These are phyloP conservation scores for Sordaria brevicollis DNA, from an alignment of 495 filamentous ascomycete species.

Conservation along the genomic window DNA sequence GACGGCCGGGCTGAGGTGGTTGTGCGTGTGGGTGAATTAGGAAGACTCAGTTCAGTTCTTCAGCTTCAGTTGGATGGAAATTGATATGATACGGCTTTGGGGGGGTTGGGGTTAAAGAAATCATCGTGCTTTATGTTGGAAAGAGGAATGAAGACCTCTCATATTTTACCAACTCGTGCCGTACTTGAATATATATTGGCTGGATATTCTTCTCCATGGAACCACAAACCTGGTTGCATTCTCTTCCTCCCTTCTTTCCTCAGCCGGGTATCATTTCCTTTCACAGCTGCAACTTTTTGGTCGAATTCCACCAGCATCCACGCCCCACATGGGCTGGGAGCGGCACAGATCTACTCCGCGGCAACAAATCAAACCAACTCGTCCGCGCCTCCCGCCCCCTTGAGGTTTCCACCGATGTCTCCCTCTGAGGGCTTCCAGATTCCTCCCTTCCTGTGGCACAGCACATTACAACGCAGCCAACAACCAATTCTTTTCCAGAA, in stretches of 20 bases:
- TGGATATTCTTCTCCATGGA: neutral
- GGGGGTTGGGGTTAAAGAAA: neutral
- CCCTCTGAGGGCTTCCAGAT: too few relatives aligned
- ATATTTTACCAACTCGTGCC: neutral
- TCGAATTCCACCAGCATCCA: neutral
- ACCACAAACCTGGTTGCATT: neutral
- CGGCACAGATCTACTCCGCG: neutral
- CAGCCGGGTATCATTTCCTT: neutral
- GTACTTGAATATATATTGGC: neutral
- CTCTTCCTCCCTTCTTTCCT: neutral
- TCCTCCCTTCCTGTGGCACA: neutral
- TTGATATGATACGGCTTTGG: too few relatives aligned
- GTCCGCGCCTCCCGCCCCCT: neutral
- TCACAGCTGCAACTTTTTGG: neutral
- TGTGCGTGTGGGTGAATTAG: neutral
- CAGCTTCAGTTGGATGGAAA: neutral
- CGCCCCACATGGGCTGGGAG: neutral
- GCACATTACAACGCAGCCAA: neutral
- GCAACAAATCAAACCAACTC: neutral
- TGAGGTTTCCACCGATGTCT: too few relatives aligned
- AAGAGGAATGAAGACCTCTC: neutral
- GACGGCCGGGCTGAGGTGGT: neutral
- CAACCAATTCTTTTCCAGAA: neutral
- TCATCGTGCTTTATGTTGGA: neutral
- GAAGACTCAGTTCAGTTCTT: neutral